Evolutionary conservation across 1,284 basidiomycete genomes (phyloP), one percentile per base, ranked within the genome.

Genomic region (Crepidotus sp.): DNA sequence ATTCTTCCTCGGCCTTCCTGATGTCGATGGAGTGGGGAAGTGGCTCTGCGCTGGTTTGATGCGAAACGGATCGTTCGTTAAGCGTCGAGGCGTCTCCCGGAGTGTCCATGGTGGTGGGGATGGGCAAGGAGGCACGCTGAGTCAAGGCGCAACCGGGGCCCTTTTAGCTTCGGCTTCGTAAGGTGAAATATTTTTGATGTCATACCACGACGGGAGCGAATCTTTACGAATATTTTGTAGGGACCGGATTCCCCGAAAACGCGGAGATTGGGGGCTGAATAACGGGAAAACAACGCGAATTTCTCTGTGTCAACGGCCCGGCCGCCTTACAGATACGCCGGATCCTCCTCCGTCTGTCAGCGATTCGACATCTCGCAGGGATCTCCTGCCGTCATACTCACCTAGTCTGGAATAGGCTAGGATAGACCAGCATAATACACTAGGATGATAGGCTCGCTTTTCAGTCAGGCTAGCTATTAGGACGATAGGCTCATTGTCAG

Each of bases 1-100:
- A 83, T 26, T 70, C 66, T 25, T 65, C 59, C 55, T 76, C 71
- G 8, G 76, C 77, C 31, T 61, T 54, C 2, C 57, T 54, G 36
- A 78, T 53, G 58, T 79, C 63, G 36, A 79, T 57, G 34, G 59
- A 59, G 34, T 43, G 29, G 29, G 14, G 33, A 14, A 30, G n/a
- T 11, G 42, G 15, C 7, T 29, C 32, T 13, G 40, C 19, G 6
- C 18, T 6, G 29, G 15, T 11, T 37, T 25, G 40, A 38, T 36
- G 40, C 9, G 32, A 36, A 40, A n/a, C 32, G 35, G 36, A 17
- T 35, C 46, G 48, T 10, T 58, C 58, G 43, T 58, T 36, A 43
- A 59, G 54, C 13, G 58, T 64, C n/a, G 53, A 40, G 15, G 59
- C 52, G 44, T 64, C 61, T 14, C 51, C 55, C 18, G 61, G 59